Evolutionary conservation across 1,284 basidiomycete genomes (phyloP).

Genomic region (Ceratobasidium sp.): DNA sequence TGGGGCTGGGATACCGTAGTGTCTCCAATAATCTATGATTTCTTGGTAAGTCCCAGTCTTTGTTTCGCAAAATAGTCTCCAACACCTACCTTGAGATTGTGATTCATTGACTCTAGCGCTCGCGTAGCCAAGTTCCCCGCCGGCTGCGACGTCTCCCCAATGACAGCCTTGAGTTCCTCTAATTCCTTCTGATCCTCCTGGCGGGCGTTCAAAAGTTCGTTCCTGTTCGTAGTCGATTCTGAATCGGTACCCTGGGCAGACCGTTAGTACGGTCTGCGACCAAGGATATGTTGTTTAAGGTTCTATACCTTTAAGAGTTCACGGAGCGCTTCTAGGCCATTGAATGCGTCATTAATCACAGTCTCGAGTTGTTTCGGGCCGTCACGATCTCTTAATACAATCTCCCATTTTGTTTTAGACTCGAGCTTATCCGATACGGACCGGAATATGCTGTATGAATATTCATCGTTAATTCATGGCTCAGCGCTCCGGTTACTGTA

Average conservation of each 20-base stretch:
- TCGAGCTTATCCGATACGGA: conserved; percentile 8
- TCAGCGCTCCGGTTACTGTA: background rate
- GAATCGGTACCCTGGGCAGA: background rate
- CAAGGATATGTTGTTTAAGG: background rate
- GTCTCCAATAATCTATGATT: conserved; percentile 36
- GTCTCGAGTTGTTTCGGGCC: background rate
- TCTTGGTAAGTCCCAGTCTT: background rate
- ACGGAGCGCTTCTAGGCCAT: background rate
- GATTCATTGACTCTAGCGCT: conserved; percentile 2
- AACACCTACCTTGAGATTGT: background rate
- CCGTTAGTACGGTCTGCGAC: background rate
- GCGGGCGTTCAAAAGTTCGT: conserved; percentile 12
- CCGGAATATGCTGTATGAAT: background rate
- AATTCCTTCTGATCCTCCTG: conserved; percentile 17
- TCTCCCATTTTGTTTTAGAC: conserved; percentile 8
- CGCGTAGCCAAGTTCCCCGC: background rate
- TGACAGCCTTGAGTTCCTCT: background rate
- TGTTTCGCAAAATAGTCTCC: background rate
- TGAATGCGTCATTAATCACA: background rate
- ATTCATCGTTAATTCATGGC: background rate
- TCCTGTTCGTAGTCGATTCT: background rate
- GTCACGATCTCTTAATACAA: background rate
- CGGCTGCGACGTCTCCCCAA: background rate
- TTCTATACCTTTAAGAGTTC: background rate
- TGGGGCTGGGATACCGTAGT: background rate